Evolutionary conservation across 345 rosid genomes (phyloP).

Genomic region (Toxicodendron radicans): DNA sequence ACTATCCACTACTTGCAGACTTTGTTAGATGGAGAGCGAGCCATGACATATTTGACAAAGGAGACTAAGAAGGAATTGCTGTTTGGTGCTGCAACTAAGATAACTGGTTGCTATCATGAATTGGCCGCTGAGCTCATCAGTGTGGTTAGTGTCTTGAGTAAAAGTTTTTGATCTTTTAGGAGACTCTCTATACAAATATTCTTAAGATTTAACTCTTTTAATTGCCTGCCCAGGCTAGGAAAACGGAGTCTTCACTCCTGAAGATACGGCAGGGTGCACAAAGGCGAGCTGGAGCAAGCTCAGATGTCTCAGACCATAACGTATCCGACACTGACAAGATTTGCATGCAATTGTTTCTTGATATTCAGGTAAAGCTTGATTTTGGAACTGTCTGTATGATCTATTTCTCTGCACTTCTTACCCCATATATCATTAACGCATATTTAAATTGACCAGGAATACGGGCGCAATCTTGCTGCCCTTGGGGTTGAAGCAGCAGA

Average conservation of each 20-base stretch:
- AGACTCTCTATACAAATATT: slow-evolving; percentile 1
- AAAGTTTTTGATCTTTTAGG: background rate
- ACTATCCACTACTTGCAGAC: slow-evolving; percentile 36
- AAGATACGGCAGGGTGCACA: slow-evolving; percentile 90
- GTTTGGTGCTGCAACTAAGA: slow-evolving; percentile 58
- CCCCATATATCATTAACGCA: background rate
- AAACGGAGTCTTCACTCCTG: slow-evolving; percentile 84
- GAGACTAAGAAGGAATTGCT: slow-evolving; percentile 57
- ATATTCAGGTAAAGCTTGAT: slow-evolving; percentile 67
- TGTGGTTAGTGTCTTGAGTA: slow-evolving; percentile 54
- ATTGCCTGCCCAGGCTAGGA: slow-evolving; percentile 62
- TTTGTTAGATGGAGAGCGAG: slow-evolving; percentile 78
- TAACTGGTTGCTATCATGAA: slow-evolving; percentile 77
- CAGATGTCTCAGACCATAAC: slow-evolving; percentile 74
- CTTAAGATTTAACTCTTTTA: slow-evolving; percentile 2
- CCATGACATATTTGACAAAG: slow-evolving; percentile 56
- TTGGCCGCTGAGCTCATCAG: slow-evolving; percentile 77
- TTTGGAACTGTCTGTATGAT: background rate
- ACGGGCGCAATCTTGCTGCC: slow-evolving; percentile 67
- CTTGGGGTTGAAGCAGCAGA: slow-evolving; percentile 71
- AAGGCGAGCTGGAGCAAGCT: slow-evolving; percentile 84
- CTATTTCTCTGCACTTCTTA: background rate
- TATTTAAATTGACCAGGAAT: slow-evolving; percentile 53
- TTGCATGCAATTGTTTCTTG: slow-evolving; percentile 93
- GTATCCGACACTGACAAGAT: slow-evolving; percentile 86